Percentiles rank a stretch among this genome's conserved stretches.
These are phyloP conservation scores for Leptographium lundbergii DNA, from an alignment of 2,329 filamentous ascomycete species.

Conservation along the genomic window DNA sequence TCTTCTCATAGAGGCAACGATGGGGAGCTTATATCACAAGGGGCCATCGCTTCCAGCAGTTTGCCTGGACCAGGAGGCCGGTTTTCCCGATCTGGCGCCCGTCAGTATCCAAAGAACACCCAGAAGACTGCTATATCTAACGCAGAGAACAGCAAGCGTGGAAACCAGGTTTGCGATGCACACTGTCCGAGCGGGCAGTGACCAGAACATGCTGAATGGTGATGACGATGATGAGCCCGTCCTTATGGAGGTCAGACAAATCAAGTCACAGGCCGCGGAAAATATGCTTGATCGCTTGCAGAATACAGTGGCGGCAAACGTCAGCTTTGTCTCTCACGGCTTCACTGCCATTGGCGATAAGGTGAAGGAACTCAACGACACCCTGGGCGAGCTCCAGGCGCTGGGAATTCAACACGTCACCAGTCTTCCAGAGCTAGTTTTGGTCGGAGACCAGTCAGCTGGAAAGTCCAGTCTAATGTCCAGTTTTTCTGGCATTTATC, in stretches of 20 bases:
- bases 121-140: background rate
- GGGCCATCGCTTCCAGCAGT: background rate
- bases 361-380: conserved; percentile 52
- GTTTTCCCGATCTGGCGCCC: conserved; percentile 12
- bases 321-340: conserved; percentile 23
- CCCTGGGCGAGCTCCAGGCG: conserved; percentile 54
- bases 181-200: background rate
- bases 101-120: conserved; percentile 10
- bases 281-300: background rate
- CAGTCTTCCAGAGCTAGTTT: conserved; percentile 63
- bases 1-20: background rate
- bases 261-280: conserved; percentile 2
- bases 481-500: conserved; percentile 54
- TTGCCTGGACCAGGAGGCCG: background rate
- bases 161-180: conserved; percentile 10
- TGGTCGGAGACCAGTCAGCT: conserved; percentile 74
- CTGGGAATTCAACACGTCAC: conserved; percentile 62
- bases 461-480: conserved; percentile 65
- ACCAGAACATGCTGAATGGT: background rate
- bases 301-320: conserved; percentile 3
- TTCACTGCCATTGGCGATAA: conserved; percentile 46
- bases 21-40: background rate
- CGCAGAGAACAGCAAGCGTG: conserved; percentile 16
- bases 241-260: conserved; percentile 17
- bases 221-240: conserved; percentile 15